Evolutionary conservation across 83 land plant genomes (phyloP).

Genomic region (Picea abies): DNA sequence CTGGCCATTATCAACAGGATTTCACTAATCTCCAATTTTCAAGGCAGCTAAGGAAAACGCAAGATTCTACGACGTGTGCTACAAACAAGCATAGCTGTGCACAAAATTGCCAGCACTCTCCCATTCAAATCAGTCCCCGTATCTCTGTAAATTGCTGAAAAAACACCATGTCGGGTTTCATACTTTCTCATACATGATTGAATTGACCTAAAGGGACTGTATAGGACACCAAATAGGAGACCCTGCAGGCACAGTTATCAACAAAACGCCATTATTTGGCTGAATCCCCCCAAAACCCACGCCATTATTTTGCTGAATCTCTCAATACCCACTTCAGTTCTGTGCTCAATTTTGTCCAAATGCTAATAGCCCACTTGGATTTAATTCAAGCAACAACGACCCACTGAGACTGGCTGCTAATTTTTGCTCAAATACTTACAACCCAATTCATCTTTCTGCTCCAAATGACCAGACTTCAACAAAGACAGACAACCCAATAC

Average conservation of each 20-base stretch:
- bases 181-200: background rate
- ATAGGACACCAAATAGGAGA: background rate
- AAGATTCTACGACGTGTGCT: background rate
- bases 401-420: background rate
- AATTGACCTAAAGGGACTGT: background rate
- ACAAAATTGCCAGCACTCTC: conserved; percentile 6
- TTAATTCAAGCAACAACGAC: too few relatives aligned
- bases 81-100: background rate
- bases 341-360: background rate
- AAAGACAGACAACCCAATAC: background rate
- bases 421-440: background rate
- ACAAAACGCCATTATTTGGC: background rate
- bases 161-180: conserved; percentile 4
- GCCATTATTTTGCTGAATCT: background rate
- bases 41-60: background rate
- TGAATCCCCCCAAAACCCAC: conserved; percentile 1
- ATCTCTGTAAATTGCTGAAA: background rate
- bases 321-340: background rate
- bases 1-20: conserved; percentile 3
- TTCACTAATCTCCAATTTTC: background rate
- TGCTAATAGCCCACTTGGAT: background rate
- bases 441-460: background rate
- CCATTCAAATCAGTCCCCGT: background rate
- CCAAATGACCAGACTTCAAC: background rate
- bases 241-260: background rate